Evolutionary conservation across 2,329 filamentous ascomycete genomes (phyloP).

Genomic region (Talaromyces verruculosus): DNA sequence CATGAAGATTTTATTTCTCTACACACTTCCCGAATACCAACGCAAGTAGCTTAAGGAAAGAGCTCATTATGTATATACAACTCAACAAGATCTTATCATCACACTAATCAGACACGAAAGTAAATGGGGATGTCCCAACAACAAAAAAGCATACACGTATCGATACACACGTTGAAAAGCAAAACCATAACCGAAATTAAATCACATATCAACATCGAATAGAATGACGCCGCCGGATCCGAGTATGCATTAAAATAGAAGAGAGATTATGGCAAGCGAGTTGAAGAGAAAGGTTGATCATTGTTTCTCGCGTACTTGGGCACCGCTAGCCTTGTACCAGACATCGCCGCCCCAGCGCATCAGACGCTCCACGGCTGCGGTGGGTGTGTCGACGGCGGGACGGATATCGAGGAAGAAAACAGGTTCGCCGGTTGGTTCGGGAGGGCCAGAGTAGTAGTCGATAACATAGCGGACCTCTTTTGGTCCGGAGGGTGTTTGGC

Average conservation of each 20-base stretch:
- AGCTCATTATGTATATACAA: not conserved
- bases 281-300: not conserved
- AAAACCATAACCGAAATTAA: not conserved
- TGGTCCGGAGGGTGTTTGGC: slow-evolving; percentile 64
- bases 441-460: slow-evolving; percentile 87
- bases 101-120: slow-evolving; percentile 1
- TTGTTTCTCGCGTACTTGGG: slow-evolving; percentile 49
- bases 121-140: not conserved
- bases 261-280: not conserved
- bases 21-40: too few species aligned
- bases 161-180: not conserved
- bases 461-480: slow-evolving; percentile 92
- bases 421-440: slow-evolving; percentile 81
- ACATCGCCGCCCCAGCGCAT: slow-evolving; percentile 90
- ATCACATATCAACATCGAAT: slow-evolving; percentile 21
- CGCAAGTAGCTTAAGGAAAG: not conserved
- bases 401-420: slow-evolving; percentile 95
- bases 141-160: not conserved
- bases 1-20: not conserved
- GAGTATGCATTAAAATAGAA: slow-evolving; percentile 7
- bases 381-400: slow-evolving; percentile 79
- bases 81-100: not conserved
- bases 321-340: slow-evolving; percentile 87
- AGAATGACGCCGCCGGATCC: not conserved
- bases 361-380: slow-evolving; percentile 74